Evolutionary conservation across 2,329 filamentous ascomycete genomes (phyloP).

Genomic region (Akanthomyces lecanii): DNA sequence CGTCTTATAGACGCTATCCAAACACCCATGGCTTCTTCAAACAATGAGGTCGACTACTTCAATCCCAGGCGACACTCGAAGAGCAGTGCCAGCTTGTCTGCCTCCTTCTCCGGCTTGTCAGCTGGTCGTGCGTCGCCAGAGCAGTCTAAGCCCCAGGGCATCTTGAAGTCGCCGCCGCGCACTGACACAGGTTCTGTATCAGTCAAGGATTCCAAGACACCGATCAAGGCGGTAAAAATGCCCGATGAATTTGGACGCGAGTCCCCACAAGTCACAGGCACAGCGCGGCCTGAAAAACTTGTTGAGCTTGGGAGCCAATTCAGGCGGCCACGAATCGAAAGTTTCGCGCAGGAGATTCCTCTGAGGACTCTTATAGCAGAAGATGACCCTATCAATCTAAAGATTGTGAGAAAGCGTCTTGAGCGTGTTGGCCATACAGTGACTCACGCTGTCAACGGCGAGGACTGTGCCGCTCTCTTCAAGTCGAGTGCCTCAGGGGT

Average conservation of each 20-base stretch:
- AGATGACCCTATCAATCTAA: slow-evolving; percentile 84
- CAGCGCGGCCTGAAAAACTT: background rate
- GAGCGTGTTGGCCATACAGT: slow-evolving; percentile 73
- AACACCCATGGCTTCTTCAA: slow-evolving; percentile 47
- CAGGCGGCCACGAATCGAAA: slow-evolving; percentile 10
- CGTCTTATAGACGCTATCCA: slow-evolving; percentile 69
- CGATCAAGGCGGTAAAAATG: slow-evolving; percentile 44
- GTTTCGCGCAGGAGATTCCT: slow-evolving; percentile 20
- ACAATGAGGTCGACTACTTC: slow-evolving; percentile 33
- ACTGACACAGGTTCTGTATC: background rate
- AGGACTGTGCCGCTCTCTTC: slow-evolving; percentile 73
- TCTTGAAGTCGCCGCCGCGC: background rate
- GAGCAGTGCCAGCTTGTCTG: slow-evolving; percentile 15
- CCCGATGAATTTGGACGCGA: slow-evolving; percentile 42
- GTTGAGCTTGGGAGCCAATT: background rate
- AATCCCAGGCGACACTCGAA: slow-evolving; percentile 18
- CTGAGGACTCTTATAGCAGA: slow-evolving; percentile 71
- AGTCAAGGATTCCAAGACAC: slow-evolving; percentile 42
- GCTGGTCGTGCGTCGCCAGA: background rate
- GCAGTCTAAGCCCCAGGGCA: background rate
- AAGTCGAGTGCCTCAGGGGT: slow-evolving; percentile 58
- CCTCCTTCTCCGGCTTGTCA: slow-evolving; percentile 15
- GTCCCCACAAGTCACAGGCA: slow-evolving; percentile 20
- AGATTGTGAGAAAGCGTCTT: slow-evolving; percentile 72
- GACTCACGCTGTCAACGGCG: slow-evolving; percentile 71